Percentiles rank a stretch among this genome's conserved stretches.
These are phyloP conservation scores for Sphagnum fallax DNA, from an alignment of 228 moss, liverwort and hornwort genomes.

Conservation along the genomic window DNA sequence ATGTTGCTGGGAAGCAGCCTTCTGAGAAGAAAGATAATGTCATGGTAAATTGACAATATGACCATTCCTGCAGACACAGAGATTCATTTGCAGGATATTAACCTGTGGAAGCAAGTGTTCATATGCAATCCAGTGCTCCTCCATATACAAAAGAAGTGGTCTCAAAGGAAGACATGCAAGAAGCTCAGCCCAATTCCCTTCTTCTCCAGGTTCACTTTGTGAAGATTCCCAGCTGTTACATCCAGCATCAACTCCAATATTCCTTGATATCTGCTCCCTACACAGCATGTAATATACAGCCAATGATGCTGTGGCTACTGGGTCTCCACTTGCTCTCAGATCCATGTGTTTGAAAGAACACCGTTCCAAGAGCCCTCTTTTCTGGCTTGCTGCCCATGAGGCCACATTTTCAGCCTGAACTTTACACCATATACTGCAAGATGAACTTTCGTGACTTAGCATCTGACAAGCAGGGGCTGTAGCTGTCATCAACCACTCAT, in stretches of 20 bases:
- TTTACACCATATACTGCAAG: constrained; percentile 15
- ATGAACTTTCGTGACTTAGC: constrained; percentile 24
- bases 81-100: no score
- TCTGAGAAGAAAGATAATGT: no score
- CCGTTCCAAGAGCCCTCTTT: not conserved
- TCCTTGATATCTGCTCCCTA: constrained; percentile 75
- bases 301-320: constrained; percentile 74
- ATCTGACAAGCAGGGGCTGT: constrained; percentile 62
- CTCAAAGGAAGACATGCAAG: constrained; percentile 73
- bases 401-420: constrained; percentile 15
- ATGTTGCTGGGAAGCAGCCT: no score
- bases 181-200: constrained; percentile 68
- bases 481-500: constrained; percentile 63
- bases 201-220: constrained; percentile 46
- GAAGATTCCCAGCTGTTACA: constrained; percentile 43
- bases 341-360: constrained; percentile 7
- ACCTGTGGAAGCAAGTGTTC: constrained; percentile 95
- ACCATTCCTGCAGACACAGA: no score
- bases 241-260: constrained; percentile 59
- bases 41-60: no score
- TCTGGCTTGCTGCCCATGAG: constrained; percentile 16
- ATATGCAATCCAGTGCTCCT: constrained; percentile 80
- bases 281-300: constrained; percentile 79
- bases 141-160: constrained; percentile 76
- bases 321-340: constrained; percentile 35